Evolutionary conservation across 1,284 basidiomycete species (phyloP).

Genomic region (Malassezia japonica): DNA sequence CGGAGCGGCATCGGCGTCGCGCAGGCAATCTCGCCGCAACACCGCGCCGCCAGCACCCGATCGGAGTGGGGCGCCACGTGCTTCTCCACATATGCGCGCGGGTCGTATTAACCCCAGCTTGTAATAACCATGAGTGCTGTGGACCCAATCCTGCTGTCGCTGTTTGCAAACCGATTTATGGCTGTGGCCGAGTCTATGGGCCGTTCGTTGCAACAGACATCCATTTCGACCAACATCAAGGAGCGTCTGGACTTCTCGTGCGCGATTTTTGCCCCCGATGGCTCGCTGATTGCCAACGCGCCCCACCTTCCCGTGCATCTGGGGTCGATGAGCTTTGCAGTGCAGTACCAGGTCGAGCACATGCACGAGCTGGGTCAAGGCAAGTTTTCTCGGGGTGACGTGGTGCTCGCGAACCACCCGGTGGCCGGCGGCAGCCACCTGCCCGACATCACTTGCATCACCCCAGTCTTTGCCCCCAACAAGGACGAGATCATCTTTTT

Average conservation of each 20-base stretch:
- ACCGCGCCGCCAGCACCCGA: not conserved
- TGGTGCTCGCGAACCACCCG: constrained; percentile 81
- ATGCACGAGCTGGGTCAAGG: constrained; percentile 51
- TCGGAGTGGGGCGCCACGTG: not conserved
- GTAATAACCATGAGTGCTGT: constrained; percentile 44
- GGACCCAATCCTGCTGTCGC: constrained; percentile 75
- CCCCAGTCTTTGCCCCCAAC: constrained; percentile 65
- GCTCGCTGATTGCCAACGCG: constrained; percentile 81
- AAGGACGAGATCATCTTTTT: constrained; percentile 74
- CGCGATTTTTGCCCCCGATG: constrained; percentile 79
- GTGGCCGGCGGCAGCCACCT: constrained; percentile 63
- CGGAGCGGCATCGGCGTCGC: too few species aligned
- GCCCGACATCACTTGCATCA: constrained; percentile 75
- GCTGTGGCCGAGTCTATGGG: constrained; percentile 88
- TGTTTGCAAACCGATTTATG: constrained; percentile 88
- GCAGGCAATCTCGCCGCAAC: not conserved
- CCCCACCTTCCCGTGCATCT: constrained; percentile 66
- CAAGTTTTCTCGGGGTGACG: constrained; percentile 65
- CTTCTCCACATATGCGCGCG: too few species aligned
- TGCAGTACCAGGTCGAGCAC: constrained; percentile 76
- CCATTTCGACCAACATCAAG: constrained; percentile 83
- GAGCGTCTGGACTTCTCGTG: constrained; percentile 77
- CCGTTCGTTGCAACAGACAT: constrained; percentile 70
- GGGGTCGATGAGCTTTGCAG: constrained; percentile 57
- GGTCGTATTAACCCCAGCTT: too few species aligned